Evolutionary conservation across 2,329 filamentous ascomycete genomes (phyloP), one percentile per base, ranked within the genome.

Genomic region (Emmonsiellopsis sp.): DNA sequence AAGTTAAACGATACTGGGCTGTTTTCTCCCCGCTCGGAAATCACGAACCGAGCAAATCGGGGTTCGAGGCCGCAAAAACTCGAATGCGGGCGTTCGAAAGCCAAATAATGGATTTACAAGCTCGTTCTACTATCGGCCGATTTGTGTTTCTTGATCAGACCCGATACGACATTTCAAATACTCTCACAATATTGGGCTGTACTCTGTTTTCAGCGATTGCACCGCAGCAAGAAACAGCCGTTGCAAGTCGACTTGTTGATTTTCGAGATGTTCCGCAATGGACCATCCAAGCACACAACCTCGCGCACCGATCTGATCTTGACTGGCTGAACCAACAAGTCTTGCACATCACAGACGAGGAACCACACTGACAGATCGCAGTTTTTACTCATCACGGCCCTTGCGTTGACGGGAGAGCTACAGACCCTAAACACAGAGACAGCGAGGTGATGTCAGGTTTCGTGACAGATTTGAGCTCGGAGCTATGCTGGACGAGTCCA

Each of bases 1-100:
- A 80, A 56, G 69, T 80, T 6, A 7, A 44, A 0, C 62, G 68
- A 9, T 81, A 79, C 58, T 62, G 62, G 3, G 59, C 65, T 3
- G 73, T 81, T 2, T 68, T 81, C 39, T 69, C 78, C 31, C 68
- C 81, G 2, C 63, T 72, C 0, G 77, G 78, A 0, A 81, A 81
- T 57, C 78, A 81, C 57, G 78, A 82, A 58, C 64, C 77, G 0
- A 79, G 76, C 55, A 53, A 58, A 33, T 36, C 62, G 52, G 47
- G 48, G 14, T 53, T 57, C 39, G 50, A 56, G 13, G 9, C 37
- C 4, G 55, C 58, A 17, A 60, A 60, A 36, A 33, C 45, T 5
- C 56, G 48, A 11, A 36, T 63, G 44, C 39, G 27, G 9, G 52
- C 34, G 13, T 63, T 62, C 53, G 39, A 56, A 53, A n/a, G 34